phyloP scores from a whole-genome alignment of 1,284 basidiomycete genomes.

The Apiotrichum sp. region DNA sequence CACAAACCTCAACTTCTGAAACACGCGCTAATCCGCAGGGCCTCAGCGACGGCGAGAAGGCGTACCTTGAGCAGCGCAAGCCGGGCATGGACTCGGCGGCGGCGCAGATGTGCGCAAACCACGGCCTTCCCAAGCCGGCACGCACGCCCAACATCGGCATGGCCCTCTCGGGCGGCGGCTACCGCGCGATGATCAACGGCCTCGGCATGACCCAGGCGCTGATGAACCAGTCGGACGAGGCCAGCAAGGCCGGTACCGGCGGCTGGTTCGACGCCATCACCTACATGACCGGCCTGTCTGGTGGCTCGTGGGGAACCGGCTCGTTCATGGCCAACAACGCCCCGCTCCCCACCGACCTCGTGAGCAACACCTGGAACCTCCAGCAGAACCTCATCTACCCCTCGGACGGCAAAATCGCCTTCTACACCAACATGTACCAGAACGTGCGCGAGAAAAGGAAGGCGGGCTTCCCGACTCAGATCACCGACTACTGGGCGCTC shows the following conservation, averaged over 20 bases:
- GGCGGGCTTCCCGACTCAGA: conserved; percentile 40
- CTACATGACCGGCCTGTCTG: conserved; percentile 44
- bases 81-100: conserved; percentile 24
- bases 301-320: conserved; percentile 44
- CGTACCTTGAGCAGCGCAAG: conserved; percentile 28
- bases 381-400: conserved; percentile 49
- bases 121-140: conserved; percentile 30
- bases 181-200: conserved; percentile 48
- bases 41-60: conserved; percentile 29
- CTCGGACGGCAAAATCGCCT: conserved; percentile 40
- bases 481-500: conserved; percentile 44
- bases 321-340: conserved; percentile 42
- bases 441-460: conserved; percentile 40
- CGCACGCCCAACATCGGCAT: conserved; percentile 46
- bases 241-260: conserved; percentile 18
- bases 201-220: conserved; percentile 15
- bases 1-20: too few relatives aligned
- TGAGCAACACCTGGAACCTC: conserved; percentile 47
- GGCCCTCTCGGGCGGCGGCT: conserved; percentile 49
- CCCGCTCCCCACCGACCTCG: conserved; percentile 32
- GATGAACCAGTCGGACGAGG: conserved; percentile 6
- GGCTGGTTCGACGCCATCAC: conserved; percentile 42
- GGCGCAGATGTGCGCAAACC: conserved; percentile 24
- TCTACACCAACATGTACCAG: conserved; percentile 45
- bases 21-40: conserved; percentile 11